Evolutionary conservation across 1,284 basidiomycete species (phyloP).

Genomic region (Bjerkandera adusta): DNA sequence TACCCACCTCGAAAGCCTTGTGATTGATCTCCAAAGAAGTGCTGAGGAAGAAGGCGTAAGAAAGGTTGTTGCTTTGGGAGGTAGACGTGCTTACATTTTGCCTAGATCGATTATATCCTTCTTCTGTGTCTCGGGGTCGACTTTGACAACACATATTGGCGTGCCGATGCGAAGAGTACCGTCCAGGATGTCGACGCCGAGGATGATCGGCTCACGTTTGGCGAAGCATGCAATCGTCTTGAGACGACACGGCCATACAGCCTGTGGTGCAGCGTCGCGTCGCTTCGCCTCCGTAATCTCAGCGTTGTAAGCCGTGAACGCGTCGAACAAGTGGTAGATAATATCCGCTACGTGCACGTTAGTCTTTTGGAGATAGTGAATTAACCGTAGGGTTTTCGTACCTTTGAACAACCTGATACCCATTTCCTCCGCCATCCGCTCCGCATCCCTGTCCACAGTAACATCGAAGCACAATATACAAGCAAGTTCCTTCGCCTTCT

Average conservation of each 20-base stretch:
- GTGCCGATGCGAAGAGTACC: constrained; percentile 93
- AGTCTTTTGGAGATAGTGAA: neutral
- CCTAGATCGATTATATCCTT: constrained; percentile 91
- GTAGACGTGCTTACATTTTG: constrained; percentile 72
- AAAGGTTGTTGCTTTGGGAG: neutral
- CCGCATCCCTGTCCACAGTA: constrained; percentile 89
- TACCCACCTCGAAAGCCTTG: constrained; percentile 69
- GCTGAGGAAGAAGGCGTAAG: constrained; percentile 37
- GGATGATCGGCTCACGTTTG: constrained; percentile 96
- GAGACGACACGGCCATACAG: constrained; percentile 96
- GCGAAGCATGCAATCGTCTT: constrained; percentile 93
- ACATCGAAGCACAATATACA: constrained; percentile 98
- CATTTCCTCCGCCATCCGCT: constrained; percentile 89
- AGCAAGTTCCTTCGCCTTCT: constrained; percentile 94
- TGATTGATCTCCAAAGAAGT: constrained; percentile 97
- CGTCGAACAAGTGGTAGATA: constrained; percentile 98
- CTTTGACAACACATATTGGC: constrained; percentile 92
- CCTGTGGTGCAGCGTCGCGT: constrained; percentile 89
- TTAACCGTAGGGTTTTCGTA: constrained; percentile 39
- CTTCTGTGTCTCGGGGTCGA: constrained; percentile 83
- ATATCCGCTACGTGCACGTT: constrained; percentile 70
- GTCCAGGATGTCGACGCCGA: constrained; percentile 97
- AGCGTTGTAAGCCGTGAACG: constrained; percentile 95
- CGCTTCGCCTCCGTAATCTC: constrained; percentile 94
- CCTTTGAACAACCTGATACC: constrained; percentile 94